Evolutionary conservation across 2,329 filamentous ascomycete genomes (phyloP).

Genomic region (Raffaelea deltoideospora): DNA sequence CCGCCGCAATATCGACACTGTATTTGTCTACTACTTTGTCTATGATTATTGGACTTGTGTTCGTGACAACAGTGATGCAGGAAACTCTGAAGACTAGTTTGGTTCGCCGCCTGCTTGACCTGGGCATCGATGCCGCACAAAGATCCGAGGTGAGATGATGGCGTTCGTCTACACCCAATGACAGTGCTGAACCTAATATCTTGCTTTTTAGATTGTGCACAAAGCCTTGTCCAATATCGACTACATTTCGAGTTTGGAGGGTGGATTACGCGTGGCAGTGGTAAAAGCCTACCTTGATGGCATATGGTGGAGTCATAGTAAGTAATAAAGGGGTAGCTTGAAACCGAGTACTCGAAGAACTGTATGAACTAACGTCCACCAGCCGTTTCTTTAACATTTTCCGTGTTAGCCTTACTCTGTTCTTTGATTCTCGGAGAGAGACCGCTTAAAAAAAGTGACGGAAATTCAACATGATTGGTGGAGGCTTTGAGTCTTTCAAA

Average conservation of each 20-base stretch:
- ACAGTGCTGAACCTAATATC: background rate
- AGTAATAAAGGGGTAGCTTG: background rate
- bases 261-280: slow-evolving; percentile 6
- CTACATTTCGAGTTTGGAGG: slow-evolving; percentile 5
- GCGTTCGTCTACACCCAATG: background rate
- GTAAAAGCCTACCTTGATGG: slow-evolving; percentile 9
- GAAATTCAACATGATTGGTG: background rate
- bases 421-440: slow-evolving; percentile 7
- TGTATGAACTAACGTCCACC: background rate
- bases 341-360: background rate
- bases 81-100: slow-evolving; percentile 11
- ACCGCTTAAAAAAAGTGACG: slow-evolving; percentile 4
- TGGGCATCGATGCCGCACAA: slow-evolving; percentile 11
- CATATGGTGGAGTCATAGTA: slow-evolving; percentile 10
- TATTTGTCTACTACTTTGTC: slow-evolving; percentile 22
- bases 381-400: slow-evolving; percentile 10
- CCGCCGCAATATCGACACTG: slow-evolving; percentile 24
- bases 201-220: slow-evolving; percentile 1
- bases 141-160: slow-evolving; percentile 10
- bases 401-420: slow-evolving; percentile 2
- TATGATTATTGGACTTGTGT: slow-evolving; percentile 22
- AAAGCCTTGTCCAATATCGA: slow-evolving; percentile 8
- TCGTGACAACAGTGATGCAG: slow-evolving; percentile 21
- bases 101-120: slow-evolving; percentile 7
- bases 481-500: too few relatives aligned